These are phyloP conservation scores for Casuarina glauca DNA, from an alignment of 306 rosid species.

Conservation along the genomic window DNA sequence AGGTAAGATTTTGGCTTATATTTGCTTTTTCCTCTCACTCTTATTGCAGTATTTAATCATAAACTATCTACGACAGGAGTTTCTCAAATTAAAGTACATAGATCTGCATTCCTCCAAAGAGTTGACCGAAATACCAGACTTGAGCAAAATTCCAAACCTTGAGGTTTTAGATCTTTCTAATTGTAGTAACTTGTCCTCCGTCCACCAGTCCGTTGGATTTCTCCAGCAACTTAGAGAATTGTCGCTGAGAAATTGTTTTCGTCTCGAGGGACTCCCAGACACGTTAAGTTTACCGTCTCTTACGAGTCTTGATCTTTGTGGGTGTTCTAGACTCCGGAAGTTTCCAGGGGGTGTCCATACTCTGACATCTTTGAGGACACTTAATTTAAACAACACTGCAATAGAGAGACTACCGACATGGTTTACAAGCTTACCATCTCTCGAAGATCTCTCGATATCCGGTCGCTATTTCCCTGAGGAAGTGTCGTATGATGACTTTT, in stretches of 20 bases:
- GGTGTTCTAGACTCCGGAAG: conserved; percentile 9
- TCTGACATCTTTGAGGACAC: conserved; percentile 1
- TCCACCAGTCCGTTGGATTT: neutral
- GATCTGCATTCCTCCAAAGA: conserved; percentile 22
- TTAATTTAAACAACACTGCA: neutral
- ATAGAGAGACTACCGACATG: neutral
- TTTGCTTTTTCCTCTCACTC: neutral
- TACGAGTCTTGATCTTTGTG: conserved; percentile 6
- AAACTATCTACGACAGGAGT: neutral
- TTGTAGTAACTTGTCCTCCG: neutral
- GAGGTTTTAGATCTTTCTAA: neutral
- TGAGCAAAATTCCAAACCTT: conserved; percentile 2
- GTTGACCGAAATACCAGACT: conserved; percentile 10
- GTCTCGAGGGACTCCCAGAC: conserved; percentile 3
- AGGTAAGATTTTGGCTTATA: neutral
- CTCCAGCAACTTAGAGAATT: conserved; percentile 21
- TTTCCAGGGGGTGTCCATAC: conserved; percentile 22
- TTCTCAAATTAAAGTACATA: conserved; percentile 17
- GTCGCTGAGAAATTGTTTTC: conserved; percentile 18
- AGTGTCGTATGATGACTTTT: too few species aligned
- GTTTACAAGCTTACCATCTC: too few species aligned
- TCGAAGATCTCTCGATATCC: too few species aligned
- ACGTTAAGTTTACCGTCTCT: conserved; percentile 25
- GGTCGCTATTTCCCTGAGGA: too few species aligned
- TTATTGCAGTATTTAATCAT: neutral